Base-by-base conservation (phyloP, 2,329 filamentous ascomycete genomes). In the Scytalidium lignicola region DNA sequence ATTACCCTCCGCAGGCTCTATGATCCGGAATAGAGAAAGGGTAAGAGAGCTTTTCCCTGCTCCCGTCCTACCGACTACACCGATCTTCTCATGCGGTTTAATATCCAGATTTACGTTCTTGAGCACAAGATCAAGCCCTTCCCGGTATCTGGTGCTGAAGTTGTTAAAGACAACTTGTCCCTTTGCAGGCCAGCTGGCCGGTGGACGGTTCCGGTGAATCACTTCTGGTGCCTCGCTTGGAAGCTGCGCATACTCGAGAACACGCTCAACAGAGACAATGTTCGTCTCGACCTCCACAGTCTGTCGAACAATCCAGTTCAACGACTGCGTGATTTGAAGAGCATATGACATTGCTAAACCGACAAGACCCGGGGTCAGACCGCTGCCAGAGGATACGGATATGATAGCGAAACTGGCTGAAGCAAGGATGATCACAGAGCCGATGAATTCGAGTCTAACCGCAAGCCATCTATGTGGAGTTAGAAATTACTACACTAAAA, bases 241-340 rank as follows among this genome's bases (percentile, higher is more conserved):
- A 55, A 99, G 78, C 45, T 81, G 79, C 50, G 92, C 89, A 70
- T 99, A 99, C 69, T 99, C 95, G 44, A 99, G 83, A 43, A 99
- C 91, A 63, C 93, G 87, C 76, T 99, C 93, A 32, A 99, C 93
- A 9, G 92, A 96, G 42, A 99, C 92, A 63, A 99, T 99, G 70
- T 99, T 99, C n/a, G 92, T 97, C 75, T 99, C 95, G n/a, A 99
- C 93, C 69, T 99, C 95, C 28, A 99, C 93, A 0, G 91, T 96
- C 71, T 99, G 93, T 51, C 95, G 84, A 46, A 99, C 93, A 63
- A 99, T 96, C 93, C 93, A 99, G 74, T 97, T 99, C 62, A 99
- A 79, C 29, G 91, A 96, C 58, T 92, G 88, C 1, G 93, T 99
- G 64, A 99, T 97, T 72, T 96, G 90, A 55, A 99, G 79, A 37